Base-by-base conservation (phyloP, 106 monocot genomes). In the Dendrobium officinale region DNA sequence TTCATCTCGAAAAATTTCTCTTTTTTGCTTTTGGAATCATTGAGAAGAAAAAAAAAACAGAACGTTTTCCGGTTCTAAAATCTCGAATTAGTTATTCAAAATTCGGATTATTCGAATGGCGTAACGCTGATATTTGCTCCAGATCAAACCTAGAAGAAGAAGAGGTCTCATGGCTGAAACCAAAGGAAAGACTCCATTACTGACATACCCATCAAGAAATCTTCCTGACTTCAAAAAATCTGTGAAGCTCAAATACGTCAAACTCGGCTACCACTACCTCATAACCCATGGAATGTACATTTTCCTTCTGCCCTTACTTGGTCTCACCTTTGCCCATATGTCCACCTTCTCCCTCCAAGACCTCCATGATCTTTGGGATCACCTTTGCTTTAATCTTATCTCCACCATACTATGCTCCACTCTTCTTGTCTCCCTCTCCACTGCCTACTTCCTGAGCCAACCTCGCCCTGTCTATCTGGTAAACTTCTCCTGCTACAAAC, bases 241-340 rank as follows among this genome's bases (percentile, higher is more conserved):
- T 0, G 45, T 45, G 45, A 45, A 45, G 45, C 79, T 79, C 79
- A 64, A 79, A 13, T 79, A 79, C 64, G 79, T 79, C 22, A 79
- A 79, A 64, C 79, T 79, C 11, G 79, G 79, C 6, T 79, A 66
- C 45, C 81, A 81, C 61, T 64, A 81, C 75, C 42, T 81, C 26
- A 64, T 81, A 55, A 61, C 81, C 27, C 81, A 81, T 75, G 81
- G 40, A 22, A 81, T 81, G 75, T 75, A 75, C 61, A 75, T 81
- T 58, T 45, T 81, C 61, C 49, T 73, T 7, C 5, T 29, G 4
- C 81, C 81, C 7, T 58, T 81, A 11, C 13, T 76, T 24, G 56
- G 41, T 41, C 15, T 29, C 59, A n/a, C 75, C 26, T 37, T 61
- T 16, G 81, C 75, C 55, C 74, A 81, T 1, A 49, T 81, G 5